Evolutionary conservation across 1,284 basidiomycete genomes (phyloP), one percentile per base, ranked within the genome.

Genomic region (Pterulicium gracile): DNA sequence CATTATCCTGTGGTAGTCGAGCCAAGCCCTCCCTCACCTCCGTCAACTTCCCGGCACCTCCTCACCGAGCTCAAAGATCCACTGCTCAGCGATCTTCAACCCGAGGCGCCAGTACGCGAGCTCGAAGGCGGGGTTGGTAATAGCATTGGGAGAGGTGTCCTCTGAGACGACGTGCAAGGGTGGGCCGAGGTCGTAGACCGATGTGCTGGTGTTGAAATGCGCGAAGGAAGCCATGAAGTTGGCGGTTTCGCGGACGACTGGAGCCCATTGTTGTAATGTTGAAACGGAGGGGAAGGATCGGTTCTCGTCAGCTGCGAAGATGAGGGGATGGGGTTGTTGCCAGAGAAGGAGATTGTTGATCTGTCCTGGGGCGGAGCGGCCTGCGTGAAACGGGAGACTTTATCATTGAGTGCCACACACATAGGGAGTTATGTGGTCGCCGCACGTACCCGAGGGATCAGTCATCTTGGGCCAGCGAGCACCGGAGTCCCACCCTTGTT

Each of bases 391-490:
- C 27, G 10, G 10, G n/a, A 32, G 10, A 32, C 27, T 32, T n/a
- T 32, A 10, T 32, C 27, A 32, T 7, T n/a, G n/a, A n/a, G 27
- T 32, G 27, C 27, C 7, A 10, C 7, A 7, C 10, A 32, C n/a
- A 32, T 10, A 32, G 27, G 10, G 27, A 32, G 27, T 10, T 32
- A n/a, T 10, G 27, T 10, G 27, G 27, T n/a, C n/a, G n/a, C n/a
- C n/a, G n/a, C n/a, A 32, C 27, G 10, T 32, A 32, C 27, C 27
- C 0, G 69, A 64, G 0, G 77, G 76, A 51, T 79, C 76, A 3
- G 74, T 77, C 77, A 78, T 79, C 56, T 80, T 79, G 2, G 72
- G 69, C 76, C 76, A 79, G 17, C 77, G 69, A 15, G 77, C 77
- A 15, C 77, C 77, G 1, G 64, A 55, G 4, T 61, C 48, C 61